Conservation (phyloP, 2,329 filamentous ascomycete species). For the Colletotrichum sidae region DNA sequence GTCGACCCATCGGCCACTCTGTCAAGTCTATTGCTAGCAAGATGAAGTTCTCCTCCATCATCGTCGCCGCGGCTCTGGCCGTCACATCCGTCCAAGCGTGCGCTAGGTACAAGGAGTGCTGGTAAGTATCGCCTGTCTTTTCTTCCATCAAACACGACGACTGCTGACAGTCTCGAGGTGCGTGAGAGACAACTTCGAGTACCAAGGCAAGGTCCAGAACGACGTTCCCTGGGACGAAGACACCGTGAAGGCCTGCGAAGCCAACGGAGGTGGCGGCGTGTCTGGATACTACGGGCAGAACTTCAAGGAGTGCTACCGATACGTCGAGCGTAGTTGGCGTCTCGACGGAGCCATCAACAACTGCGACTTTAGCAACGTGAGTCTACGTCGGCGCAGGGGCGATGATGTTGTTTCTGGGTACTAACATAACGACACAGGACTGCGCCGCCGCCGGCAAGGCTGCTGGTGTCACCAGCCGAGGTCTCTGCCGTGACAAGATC, state of each 20-base stretch:
- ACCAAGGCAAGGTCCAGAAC: conserved; percentile 1
- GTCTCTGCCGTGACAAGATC: conserved; percentile 8
- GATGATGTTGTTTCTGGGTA: no score
- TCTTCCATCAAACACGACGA: neutral
- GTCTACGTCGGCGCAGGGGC: neutral
- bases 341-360: conserved; percentile 1
- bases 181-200: neutral
- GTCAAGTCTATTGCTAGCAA: neutral
- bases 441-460: conserved; percentile 1
- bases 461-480: neutral
- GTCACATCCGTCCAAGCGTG: conserved; percentile 3
- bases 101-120: conserved; percentile 3
- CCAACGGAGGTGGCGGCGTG: neutral
- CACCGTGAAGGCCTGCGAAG: conserved; percentile 2
- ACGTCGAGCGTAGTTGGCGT: neutral
- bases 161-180: neutral
- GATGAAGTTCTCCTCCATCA: conserved; percentile 2
- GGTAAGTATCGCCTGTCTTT: neutral
- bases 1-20: no score
- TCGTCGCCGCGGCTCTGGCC: neutral
- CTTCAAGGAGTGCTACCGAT: conserved; percentile 15
- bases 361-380: conserved; percentile 2
- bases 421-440: neutral
- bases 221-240: conserved; percentile 1
- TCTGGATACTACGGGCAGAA: conserved; percentile 3